Evolutionary conservation across 2,329 filamentous ascomycete species (phyloP).

Genomic region (Zarea fungicola): DNA sequence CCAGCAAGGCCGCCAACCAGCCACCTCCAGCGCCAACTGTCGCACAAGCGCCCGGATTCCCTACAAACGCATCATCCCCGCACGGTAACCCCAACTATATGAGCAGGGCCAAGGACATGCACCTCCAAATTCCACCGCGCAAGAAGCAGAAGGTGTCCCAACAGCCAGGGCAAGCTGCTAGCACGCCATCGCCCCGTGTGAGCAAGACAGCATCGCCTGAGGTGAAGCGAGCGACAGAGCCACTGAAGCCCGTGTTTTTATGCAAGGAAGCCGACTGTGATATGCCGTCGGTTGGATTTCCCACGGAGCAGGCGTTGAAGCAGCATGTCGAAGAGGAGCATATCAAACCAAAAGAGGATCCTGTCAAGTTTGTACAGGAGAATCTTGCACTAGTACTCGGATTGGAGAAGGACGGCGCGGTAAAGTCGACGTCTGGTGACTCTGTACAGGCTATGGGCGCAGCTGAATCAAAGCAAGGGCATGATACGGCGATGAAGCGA

Average conservation of each 20-base stretch:
- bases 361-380: constrained; percentile 47
- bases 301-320: constrained; percentile 48
- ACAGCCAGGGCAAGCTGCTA: constrained; percentile 32
- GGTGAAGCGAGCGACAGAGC: constrained; percentile 28
- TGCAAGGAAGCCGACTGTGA: constrained; percentile 55
- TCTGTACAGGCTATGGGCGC: constrained; percentile 29
- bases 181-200: constrained; percentile 44
- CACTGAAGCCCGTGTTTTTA: constrained; percentile 38
- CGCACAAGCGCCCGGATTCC: constrained; percentile 48
- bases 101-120: constrained; percentile 46
- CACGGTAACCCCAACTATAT: constrained; percentile 55
- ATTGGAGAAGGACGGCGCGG: constrained; percentile 45
- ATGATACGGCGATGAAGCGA: constrained; percentile 45
- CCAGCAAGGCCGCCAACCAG: constrained; percentile 40
- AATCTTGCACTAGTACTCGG: constrained; percentile 45
- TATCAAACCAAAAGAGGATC: constrained; percentile 49
- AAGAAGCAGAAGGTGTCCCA: constrained; percentile 54
- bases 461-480: constrained; percentile 43
- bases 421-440: constrained; percentile 26
- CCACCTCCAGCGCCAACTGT: constrained; percentile 54
- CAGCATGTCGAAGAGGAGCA: constrained; percentile 56
- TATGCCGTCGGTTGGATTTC: constrained; percentile 42
- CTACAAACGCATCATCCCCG: constrained; percentile 51
- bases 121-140: constrained; percentile 49
- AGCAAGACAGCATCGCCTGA: constrained; percentile 45